Evolutionary conservation across 176 grass and related monocot species (phyloP), one percentile per base, ranked within the genome.

Genomic region (Tillandsia leiboldiana): DNA sequence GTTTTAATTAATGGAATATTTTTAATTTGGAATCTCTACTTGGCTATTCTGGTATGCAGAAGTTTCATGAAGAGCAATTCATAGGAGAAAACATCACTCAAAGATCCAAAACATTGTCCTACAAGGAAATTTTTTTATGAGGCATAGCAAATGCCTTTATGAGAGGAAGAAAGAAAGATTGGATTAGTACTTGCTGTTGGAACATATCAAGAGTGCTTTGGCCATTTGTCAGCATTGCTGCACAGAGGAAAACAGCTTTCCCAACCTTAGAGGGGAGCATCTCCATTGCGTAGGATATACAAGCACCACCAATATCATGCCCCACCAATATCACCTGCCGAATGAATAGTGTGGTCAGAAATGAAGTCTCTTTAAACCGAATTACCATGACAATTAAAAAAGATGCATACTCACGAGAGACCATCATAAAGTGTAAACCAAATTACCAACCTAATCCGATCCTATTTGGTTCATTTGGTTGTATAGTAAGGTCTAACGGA

Each of bases 221-320:
- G 57, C 90, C 90, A 62, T 76, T 86, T 51, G 75, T 86, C 71
- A 90, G 72, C 94, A 99, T 99, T 48, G 84, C 70, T 61, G 94
- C 94, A 74, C 84, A 90, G 23, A 99, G 81, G 68, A 93, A 99
- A 72, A 93, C 49, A 8, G 94, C 90, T 67, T 99, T 99, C 63
- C 77, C 82, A 69, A 99, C 49, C 72, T 87, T 99, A 10, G 42
- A 75, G 12, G 94, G 87, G 58, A 90, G 84, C 79, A 71, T 84
- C 68, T 99, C 94, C 94, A 99, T 90, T 47, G 82, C 84, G 59
- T 88, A 87, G 11, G 94, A 99, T 87, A 99, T 66, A 66, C 94
- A 93, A 48, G 80, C 79, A 70, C 94, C 94, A 51, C 90, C 94
- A 22, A 99, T 72, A 83, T 93, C 94, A 82, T 99, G 94, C 12